Percentiles rank a stretch among this genome's conserved stretches.
Conservation (phyloP, 768 basidiomycete species). For the Mrakia hoshinonis region DNA sequence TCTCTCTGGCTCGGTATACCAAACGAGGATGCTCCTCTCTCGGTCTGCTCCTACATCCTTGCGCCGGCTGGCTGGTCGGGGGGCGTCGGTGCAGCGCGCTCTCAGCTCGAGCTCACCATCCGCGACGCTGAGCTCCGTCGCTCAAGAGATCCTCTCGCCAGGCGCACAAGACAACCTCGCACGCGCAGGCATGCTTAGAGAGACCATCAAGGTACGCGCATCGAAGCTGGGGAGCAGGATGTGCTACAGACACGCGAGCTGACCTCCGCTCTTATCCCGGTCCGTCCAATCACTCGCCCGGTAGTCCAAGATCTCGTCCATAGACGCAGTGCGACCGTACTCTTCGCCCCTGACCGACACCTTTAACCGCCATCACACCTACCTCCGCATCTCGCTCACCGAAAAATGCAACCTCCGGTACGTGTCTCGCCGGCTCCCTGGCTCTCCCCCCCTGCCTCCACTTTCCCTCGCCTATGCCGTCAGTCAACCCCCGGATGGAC, state of each 20-base stretch:
- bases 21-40: background rate
- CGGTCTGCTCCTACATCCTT: background rate
- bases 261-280: background rate
- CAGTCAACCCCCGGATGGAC: no score
- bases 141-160: no score
- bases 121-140: background rate
- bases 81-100: background rate
- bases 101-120: conserved; percentile 2
- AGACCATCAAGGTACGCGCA: background rate
- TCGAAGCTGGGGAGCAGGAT: background rate
- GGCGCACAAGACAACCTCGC: background rate
- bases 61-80: background rate
- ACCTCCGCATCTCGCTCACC: conserved; percentile 78
- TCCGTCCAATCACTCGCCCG: no score
- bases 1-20: background rate
- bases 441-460: conserved; percentile 10
- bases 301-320: conserved; percentile 1
- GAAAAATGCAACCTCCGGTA: conserved; percentile 83
- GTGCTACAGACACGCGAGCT: background rate
- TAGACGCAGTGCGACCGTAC: conserved; percentile 3
- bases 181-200: background rate
- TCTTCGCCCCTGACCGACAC: conserved; percentile 50
- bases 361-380: conserved; percentile 64
- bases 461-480: conserved; percentile 29
- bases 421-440: conserved; percentile 37